phyloP scores from a whole-genome alignment of 768 basidiomycete genomes.

The Suillus sp. region DNA sequence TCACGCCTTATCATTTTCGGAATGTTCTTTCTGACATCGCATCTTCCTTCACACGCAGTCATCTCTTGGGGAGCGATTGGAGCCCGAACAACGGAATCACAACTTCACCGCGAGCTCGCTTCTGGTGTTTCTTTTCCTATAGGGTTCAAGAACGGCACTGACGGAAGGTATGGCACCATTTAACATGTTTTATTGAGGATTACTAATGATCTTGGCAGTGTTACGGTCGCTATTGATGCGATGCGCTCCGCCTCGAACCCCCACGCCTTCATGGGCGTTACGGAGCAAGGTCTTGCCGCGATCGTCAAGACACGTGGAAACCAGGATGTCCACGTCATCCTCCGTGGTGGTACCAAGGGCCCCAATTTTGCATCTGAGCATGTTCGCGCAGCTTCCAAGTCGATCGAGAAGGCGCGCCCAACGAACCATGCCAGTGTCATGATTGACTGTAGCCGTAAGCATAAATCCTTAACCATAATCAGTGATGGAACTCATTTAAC shows the following conservation, averaged over 20 bases:
- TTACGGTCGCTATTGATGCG: conserved; percentile 92
- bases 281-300: conserved; percentile 84
- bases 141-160: conserved; percentile 99
- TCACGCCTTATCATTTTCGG: conserved; percentile 9
- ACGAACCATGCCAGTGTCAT: conserved; percentile 67
- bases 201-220: conserved; percentile 38
- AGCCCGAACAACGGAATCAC: conserved; percentile 95
- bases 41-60: conserved; percentile 39
- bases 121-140: conserved; percentile 97
- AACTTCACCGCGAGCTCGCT: conserved; percentile 95
- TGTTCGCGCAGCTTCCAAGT: conserved; percentile 61
- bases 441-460: conserved; percentile 84
- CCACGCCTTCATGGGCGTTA: conserved; percentile 96
- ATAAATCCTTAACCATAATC: conserved; percentile 6
- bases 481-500: background rate
- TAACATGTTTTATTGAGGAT: conserved; percentile 1
- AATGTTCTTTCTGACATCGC: background rate
- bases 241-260: conserved; percentile 92
- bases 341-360: conserved; percentile 89
- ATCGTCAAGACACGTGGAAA: conserved; percentile 91
- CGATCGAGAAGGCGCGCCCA: conserved; percentile 65
- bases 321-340: conserved; percentile 91
- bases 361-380: conserved; percentile 84
- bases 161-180: conserved; percentile 62
- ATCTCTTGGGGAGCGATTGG: conserved; percentile 96